phyloP scores from a whole-genome alignment of 257 asterid genomes.

The Coffea canephora region DNA sequence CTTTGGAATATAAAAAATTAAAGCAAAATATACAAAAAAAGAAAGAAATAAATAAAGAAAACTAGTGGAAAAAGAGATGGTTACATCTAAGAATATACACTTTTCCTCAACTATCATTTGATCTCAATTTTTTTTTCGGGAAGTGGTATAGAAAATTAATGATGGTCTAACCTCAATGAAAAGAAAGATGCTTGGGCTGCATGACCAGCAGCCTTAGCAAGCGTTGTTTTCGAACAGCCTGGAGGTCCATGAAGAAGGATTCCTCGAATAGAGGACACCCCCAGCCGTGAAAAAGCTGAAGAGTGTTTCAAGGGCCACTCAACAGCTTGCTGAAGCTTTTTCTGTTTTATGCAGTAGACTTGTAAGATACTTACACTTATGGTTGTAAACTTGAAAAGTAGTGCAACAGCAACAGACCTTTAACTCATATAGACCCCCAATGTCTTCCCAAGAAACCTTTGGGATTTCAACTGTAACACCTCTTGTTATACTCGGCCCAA shows the following conservation, averaged over 20 bases:
- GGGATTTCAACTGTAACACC: conserved; percentile 89
- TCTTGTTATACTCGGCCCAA: conserved; percentile 93
- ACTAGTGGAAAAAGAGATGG: background rate
- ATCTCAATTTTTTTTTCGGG: background rate
- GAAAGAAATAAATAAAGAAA: background rate
- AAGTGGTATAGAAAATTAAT: background rate
- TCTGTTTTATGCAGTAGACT: conserved; percentile 50
- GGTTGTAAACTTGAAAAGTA: conserved; percentile 6
- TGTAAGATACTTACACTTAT: conserved; percentile 16
- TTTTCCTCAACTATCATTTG: background rate
- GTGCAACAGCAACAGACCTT: conserved; percentile 50
- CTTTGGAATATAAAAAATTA: too few species aligned
- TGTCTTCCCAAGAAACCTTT: conserved; percentile 91
- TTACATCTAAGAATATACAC: too few species aligned
- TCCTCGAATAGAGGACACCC: conserved; percentile 79
- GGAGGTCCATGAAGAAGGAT: conserved; percentile 98
- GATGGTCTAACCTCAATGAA: conserved; percentile 66
- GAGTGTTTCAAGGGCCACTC: conserved; percentile 95
- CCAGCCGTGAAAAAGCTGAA: conserved; percentile 64
- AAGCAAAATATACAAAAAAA: too few species aligned
- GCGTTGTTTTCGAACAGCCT: conserved; percentile 98
- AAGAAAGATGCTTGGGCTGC: conserved; percentile 96
- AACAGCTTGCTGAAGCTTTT: conserved; percentile 93
- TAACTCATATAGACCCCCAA: conserved; percentile 79
- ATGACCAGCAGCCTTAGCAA: conserved; percentile 93